Base-by-base conservation (phyloP, 257 asterid species). In the Jasminum sambac region DNA sequence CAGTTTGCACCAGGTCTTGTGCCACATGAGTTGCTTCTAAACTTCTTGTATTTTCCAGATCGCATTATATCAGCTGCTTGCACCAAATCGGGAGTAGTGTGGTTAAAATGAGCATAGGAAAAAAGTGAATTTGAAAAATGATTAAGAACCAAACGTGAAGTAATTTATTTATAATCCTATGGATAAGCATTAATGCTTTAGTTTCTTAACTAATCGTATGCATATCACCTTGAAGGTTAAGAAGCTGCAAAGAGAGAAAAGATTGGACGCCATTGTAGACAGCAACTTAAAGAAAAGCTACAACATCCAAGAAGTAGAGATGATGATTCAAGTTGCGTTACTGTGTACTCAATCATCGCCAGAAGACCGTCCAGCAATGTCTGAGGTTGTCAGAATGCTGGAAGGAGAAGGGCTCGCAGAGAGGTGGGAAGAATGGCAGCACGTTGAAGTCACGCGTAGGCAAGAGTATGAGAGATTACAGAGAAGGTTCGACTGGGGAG, bases 341-440 rank as follows among this genome's bases (percentile, higher is more conserved):
- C 91, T 91, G 0, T 89, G 99, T 74, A 91, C 99, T 8, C 99
- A 94, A 75, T 68, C 84, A 30, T 87, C 96, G 2, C 95, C 97
- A 0, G 97, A 89, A 75, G 97, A 94, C n/a, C 95, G 99, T 2
- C 98, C 98, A 1, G 89, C 90, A n/a, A 92, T 92, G 98, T 92
- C 98, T 0, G 97, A 84, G 73, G 98, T 90, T 12, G 97, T 92
- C 11, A 83, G 98, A 0, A 90, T 92, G 97, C 84, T 92, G 12
- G 98, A 90, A 81, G 98, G 98, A 19, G 98, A 92, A 75, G 97
- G 97, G 21, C 86, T 92, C 10, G 95, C 95, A 0, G 96, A 92
- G 89, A 80, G 91, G 66, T 92, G 98, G 98, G 90, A 92, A 83
- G 90, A 84, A 50, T 88, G 96, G 97, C 96, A 90, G 68, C 87